Evolutionary conservation across 768 basidiomycete species (phyloP), one percentile per base, ranked within the genome.

Genomic region (Arthromyces matolae): DNA sequence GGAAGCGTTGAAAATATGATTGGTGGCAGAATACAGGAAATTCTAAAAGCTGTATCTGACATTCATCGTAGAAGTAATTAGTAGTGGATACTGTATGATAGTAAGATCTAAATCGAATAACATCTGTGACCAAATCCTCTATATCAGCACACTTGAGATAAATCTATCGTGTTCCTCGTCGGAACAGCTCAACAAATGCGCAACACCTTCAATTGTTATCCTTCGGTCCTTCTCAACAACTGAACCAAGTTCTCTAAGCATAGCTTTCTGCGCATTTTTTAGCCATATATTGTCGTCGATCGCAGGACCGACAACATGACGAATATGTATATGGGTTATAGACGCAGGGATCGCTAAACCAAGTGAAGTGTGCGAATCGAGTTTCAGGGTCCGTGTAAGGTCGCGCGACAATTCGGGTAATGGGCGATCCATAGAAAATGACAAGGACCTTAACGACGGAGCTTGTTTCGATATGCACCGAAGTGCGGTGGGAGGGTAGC

Each of bases 1-100:
- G 58, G 54, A n/a, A 54, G 62, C 5, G 8, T 70, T 18, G 53
- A 55, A 14, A 62, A 64, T 29, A 51, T 64, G 22, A 42, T 72
- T 8, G 60, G 55, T 2, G 55, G 58, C 31, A 58, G 60, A 20
- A 44, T 73, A 14, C 62, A 64, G 29, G 64, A 60, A 35, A 18
- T 75, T 20, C 35, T 57, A 5, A 62, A 60, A 45, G 41, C 52
- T 20, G 28, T 42, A 31, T 55, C 49, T 9, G 22, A 41, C 2
- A 28, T 14, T 18, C 27, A 48, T 43, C 36, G 41, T 19, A 47
- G 18, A 28, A 27, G 36, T 12, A 25, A 29, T 27, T 44, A 44
- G n/a, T 49, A 19, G 14, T 39, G 36, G 2, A 18, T 16, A 23
- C 12, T 28, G 18, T n/a, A 46, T 38, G 9, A 34, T 33, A 24